Percentiles rank a stretch among this genome's conserved stretches.
These are phyloP conservation scores for Turritis glabra DNA, from an alignment of 345 rosid genomes.

Conservation along the genomic window DNA sequence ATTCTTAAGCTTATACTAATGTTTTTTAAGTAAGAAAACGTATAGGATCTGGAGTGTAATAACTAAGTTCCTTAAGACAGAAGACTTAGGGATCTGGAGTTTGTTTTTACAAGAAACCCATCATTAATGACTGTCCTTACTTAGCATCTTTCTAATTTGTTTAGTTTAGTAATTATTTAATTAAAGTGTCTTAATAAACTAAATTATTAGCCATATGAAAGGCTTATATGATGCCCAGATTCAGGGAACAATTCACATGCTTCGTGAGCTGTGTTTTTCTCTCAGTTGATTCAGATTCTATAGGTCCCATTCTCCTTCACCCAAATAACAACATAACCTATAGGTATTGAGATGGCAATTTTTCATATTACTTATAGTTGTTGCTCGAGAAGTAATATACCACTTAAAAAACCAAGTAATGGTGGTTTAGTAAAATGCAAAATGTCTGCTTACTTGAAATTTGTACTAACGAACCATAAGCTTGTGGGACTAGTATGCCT, in stretches of 20 bases:
- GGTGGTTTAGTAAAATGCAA: background rate
- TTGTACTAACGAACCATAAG: background rate
- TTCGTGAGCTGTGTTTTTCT: constrained; percentile 35
- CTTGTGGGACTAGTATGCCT: constrained; percentile 4
- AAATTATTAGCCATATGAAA: constrained; percentile 26
- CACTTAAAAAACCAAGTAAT: background rate
- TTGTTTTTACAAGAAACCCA: constrained; percentile 35
- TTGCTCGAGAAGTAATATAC: background rate
- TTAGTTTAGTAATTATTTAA: background rate
- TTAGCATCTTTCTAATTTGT: constrained; percentile 19
- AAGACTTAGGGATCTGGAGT: constrained; percentile 36
- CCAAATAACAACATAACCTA: background rate
- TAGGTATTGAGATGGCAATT: background rate
- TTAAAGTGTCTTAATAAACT: background rate
- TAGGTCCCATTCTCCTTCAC: background rate
- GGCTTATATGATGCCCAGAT: constrained; percentile 31
- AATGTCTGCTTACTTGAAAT: background rate
- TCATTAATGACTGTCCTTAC: constrained; percentile 31
- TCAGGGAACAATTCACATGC: constrained; percentile 39
- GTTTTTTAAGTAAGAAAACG: constrained; percentile 24
- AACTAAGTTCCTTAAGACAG: constrained; percentile 40
- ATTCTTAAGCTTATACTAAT: background rate
- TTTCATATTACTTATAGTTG: background rate
- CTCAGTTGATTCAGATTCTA: constrained; percentile 24
- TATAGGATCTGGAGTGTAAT: constrained; percentile 32